Conservation (phyloP, 1,284 basidiomycete species). For the Ganoderma resinaceum region DNA sequence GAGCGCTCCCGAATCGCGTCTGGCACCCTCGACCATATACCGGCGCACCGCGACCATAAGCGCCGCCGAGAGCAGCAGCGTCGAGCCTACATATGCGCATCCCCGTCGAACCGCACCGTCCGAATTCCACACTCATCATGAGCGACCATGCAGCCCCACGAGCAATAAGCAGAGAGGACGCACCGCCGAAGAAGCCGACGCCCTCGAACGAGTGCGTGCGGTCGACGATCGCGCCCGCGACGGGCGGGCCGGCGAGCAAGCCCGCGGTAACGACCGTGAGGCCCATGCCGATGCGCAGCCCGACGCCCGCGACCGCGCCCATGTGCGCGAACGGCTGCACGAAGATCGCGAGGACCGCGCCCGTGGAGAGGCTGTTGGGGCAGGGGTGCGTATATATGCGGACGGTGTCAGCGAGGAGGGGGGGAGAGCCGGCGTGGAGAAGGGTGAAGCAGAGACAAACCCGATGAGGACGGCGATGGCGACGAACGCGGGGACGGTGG, state of each 20-base stretch:
- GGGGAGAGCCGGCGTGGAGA: background rate
- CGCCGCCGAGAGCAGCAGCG: background rate
- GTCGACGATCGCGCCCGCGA: constrained; percentile 56
- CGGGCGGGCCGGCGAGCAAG: constrained; percentile 56
- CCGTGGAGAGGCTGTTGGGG: constrained; percentile 58
- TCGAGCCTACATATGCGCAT: background rate
- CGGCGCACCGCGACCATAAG: background rate
- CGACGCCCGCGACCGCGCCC: constrained; percentile 60
- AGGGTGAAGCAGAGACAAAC: background rate
- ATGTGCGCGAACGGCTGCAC: constrained; percentile 59
- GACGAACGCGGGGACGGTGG: constrained; percentile 46
- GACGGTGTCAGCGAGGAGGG: too few species aligned
- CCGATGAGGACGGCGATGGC: constrained; percentile 39
- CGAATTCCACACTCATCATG: background rate
- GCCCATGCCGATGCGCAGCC: constrained; percentile 59
- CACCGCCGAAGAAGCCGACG: constrained; percentile 65
- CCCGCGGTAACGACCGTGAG: constrained; percentile 53
- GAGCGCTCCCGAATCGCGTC: background rate
- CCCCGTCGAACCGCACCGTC: too few species aligned
- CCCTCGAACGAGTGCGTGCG: constrained; percentile 48
- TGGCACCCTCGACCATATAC: background rate
- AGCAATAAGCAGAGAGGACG: background rate
- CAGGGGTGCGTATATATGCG: too few species aligned
- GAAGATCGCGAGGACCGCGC: constrained; percentile 62
- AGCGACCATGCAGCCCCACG: background rate